Base-by-base conservation (phyloP, 116 monocot genomes). In the Dioscorea cayenensis region DNA sequence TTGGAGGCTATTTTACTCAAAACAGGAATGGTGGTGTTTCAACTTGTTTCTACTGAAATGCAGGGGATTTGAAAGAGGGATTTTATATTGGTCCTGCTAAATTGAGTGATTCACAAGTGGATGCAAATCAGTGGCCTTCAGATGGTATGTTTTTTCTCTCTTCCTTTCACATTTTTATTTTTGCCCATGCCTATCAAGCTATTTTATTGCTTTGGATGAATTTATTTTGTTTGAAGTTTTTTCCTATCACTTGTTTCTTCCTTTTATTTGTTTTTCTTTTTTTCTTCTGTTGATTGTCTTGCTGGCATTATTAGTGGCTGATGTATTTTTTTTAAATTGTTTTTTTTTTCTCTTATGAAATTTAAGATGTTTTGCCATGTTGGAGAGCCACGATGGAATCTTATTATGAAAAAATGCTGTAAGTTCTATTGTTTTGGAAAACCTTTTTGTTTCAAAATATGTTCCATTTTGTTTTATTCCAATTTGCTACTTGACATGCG, bases 11-110 rank as follows among this genome's bases (percentile, higher is more conserved):
- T 59, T 9, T 59, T 19, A 17, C 58, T 20, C 58, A 59, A 14
- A 59, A 59, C 1, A 59, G n/a, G 10, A 59, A 2, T 59, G 17
- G 6, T 19, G 58, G 7, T 17, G 17, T 68, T 68, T 36, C 49
- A 10, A 60, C 14, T 36, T 37, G 20, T 49, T 64, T 74, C 66
- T 52, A 12, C 20, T 64, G 19, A 51, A 64, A 51, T 73, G 35
- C 50, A 91, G 95, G 91, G 10, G 95, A 95, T 74, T 63, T 71
- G 68, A 95, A 95, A 78, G 95, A 95, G 72, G 82, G 85, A 70
- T 89, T 91, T 76, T 85, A 89, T 63, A 85, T 95, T 73, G 91
- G 91, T 60, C 84, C 91, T 64, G 52, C 37, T 12, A 73, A 64
- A 51, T 73, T 70, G 59, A 60, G 21, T 59, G 72, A 78, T 28